Percentiles rank a stretch among this genome's conserved stretches.
Evolutionary conservation across 1,284 basidiomycete genomes (phyloP).

Genomic region (Sporisorium sorghi): DNA sequence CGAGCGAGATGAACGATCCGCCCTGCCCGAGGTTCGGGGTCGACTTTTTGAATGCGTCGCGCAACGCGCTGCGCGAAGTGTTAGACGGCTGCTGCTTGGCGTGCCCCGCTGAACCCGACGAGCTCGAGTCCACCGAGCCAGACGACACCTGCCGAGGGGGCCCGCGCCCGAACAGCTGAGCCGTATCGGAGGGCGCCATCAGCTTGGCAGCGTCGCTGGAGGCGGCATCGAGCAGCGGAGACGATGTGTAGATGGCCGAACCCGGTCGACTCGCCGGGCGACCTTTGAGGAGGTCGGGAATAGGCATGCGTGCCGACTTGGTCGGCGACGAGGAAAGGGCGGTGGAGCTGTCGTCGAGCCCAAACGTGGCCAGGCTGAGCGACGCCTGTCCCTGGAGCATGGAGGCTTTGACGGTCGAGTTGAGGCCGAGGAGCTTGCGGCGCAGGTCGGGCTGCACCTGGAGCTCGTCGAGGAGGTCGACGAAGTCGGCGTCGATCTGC

Average conservation of each 20-base stretch:
- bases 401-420: conserved; percentile 83
- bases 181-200: conserved; percentile 49
- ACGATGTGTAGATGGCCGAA: conserved; percentile 22
- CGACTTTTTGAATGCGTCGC: conserved; percentile 42
- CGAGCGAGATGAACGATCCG: conserved; percentile 41
- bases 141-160: conserved; percentile 36
- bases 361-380: conserved; percentile 73
- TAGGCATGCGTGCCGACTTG: conserved; percentile 42
- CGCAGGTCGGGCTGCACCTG: conserved; percentile 81
- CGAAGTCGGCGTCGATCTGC: conserved; percentile 58
- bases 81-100: conserved; percentile 20
- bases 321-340: conserved; percentile 17
- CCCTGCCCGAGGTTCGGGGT: conserved; percentile 45
- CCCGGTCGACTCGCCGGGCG: conserved; percentile 19
- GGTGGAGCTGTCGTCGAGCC: conserved; percentile 12
- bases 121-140: conserved; percentile 27
- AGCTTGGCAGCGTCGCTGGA: conserved; percentile 23
- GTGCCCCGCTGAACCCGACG: conserved; percentile 13
- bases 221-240: conserved; percentile 14
- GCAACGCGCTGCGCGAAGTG: conserved; percentile 24
- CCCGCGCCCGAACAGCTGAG: conserved; percentile 43
- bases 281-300: conserved; percentile 38
- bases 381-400: conserved; percentile 86
- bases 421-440: conserved; percentile 81
- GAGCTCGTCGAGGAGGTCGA: conserved; percentile 54